phyloP scores from a whole-genome alignment of 208 protist species.

The Entamoeba invadens region DNA sequence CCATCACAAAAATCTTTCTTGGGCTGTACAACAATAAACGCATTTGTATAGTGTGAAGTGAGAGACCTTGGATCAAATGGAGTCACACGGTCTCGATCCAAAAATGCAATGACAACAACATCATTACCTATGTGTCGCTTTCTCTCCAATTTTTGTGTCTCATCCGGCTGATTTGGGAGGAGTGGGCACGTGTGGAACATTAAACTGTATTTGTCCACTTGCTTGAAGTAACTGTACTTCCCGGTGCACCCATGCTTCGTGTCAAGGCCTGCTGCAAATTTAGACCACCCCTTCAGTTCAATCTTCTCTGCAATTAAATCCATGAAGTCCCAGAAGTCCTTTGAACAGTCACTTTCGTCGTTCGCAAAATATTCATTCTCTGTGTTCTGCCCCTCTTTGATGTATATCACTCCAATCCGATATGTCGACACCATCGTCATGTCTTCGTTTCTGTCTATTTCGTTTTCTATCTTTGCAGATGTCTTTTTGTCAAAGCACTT shows the following conservation, averaged over 20 bases:
- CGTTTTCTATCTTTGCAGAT: not conserved
- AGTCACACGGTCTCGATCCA: not conserved
- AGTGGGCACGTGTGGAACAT: not conserved
- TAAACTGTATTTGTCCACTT: not conserved
- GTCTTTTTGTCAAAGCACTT: not conserved
- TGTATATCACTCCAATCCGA: not conserved
- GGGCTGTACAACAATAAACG: not conserved
- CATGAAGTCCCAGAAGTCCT: not conserved
- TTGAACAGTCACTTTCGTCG: not conserved
- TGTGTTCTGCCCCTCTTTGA: not conserved
- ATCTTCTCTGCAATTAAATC: not conserved
- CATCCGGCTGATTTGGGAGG: not conserved
- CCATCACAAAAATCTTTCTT: not conserved
- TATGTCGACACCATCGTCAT: not conserved
- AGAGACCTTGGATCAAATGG: not conserved
- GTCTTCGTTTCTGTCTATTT: not conserved
- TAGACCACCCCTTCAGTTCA: not conserved
- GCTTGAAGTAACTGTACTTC: not conserved
- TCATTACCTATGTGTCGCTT: not conserved
- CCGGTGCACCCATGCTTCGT: not conserved
- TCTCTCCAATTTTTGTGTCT: not conserved
- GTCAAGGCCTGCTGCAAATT: not conserved
- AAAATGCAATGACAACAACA: not conserved
- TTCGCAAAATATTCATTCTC: not conserved
- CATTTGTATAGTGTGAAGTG: not conserved